Evolutionary conservation across 2,329 filamentous ascomycete genomes (phyloP).

Genomic region (Ilyonectria mors-panacis): DNA sequence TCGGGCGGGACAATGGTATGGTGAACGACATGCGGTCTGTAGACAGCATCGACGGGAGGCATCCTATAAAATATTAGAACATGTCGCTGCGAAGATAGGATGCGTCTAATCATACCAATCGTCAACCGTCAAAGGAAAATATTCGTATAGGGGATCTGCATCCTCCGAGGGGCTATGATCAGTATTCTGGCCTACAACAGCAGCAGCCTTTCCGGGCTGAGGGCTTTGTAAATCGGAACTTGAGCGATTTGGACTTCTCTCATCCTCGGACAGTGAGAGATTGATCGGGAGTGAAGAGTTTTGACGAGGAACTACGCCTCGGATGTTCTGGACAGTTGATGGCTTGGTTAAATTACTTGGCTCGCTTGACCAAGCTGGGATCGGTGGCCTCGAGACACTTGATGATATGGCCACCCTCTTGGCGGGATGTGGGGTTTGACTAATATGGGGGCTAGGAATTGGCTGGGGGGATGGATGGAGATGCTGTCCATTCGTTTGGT

Average conservation of each 20-base stretch:
- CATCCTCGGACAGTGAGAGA: constrained; percentile 73
- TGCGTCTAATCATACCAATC: constrained; percentile 74
- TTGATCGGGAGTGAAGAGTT: constrained; percentile 60
- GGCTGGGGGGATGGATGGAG: constrained; percentile 54
- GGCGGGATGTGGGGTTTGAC: constrained; percentile 61
- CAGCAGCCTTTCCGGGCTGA: constrained; percentile 58
- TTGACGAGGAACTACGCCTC: constrained; percentile 45
- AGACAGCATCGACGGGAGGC: constrained; percentile 90
- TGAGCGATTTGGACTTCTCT: constrained; percentile 69
- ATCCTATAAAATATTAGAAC: constrained; percentile 66
- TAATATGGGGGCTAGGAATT: constrained; percentile 49
- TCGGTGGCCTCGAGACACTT: constrained; percentile 65
- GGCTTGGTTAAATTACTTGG: constrained; percentile 44
- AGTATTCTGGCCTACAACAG: constrained; percentile 53
- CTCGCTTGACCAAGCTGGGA: constrained; percentile 65
- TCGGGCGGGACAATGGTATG: constrained; percentile 82
- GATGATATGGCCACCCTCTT: constrained; percentile 70
- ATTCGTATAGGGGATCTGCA: constrained; percentile 91
- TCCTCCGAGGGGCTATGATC: constrained; percentile 79
- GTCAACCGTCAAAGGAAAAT: constrained; percentile 91
- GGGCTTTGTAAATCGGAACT: constrained; percentile 68
- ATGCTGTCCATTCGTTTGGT: constrained; percentile 62
- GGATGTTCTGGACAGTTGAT: constrained; percentile 37
- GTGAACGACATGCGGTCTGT: constrained; percentile 93
- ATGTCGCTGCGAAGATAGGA: neutral